phyloP scores from a whole-genome alignment of 805 yeast genomes.

The Starmerella gropengiesseri region DNA sequence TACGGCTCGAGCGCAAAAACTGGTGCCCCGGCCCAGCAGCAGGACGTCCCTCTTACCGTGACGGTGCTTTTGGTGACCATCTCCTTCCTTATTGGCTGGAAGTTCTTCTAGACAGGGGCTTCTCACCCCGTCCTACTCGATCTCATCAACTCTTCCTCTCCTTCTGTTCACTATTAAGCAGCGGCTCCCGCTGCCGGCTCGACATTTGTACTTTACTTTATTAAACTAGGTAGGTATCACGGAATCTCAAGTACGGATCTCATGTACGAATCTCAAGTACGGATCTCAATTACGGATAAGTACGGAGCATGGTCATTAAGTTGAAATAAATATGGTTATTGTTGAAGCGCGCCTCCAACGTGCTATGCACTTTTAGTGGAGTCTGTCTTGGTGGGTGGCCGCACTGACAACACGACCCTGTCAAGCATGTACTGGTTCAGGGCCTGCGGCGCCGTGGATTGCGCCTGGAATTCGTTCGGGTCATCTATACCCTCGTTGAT shows the following conservation, averaged over 20 bases:
- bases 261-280: no score
- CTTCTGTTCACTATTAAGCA: neutral
- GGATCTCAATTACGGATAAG: no score
- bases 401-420: neutral
- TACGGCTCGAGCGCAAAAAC: neutral
- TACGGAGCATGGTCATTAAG: no score
- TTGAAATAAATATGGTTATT: no score
- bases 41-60: conserved; percentile 44
- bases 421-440: neutral
- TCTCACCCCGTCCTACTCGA: no score
- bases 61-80: conserved; percentile 47
- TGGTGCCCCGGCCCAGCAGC: conserved; percentile 1
- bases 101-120: conserved; percentile 38
- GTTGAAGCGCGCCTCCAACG: no score
- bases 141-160: no score
- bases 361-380: neutral
- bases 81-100: conserved; percentile 57
- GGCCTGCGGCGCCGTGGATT: neutral
- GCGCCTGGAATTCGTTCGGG: neutral
- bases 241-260: no score
- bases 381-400: neutral
- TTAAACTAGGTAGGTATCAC: neutral
- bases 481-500: neutral
- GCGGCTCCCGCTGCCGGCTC: no score
- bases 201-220: neutral